Conservation (phyloP, 2,329 filamentous ascomycete species). For the Trichoderma koningii region DNA sequence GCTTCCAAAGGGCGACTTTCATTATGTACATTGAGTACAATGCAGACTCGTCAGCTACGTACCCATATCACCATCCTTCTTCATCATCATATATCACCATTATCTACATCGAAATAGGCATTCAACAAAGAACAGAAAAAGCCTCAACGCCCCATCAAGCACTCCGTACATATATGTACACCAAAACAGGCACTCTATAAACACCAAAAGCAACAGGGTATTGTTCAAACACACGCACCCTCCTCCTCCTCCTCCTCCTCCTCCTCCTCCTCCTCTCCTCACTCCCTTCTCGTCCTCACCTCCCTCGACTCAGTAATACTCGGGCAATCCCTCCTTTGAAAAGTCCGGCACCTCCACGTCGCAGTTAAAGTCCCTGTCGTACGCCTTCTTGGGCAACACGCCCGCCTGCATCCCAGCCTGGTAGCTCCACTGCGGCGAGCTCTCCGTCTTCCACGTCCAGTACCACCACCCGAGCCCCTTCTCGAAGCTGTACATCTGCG, state of each 20-base stretch:
- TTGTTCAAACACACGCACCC: not conserved
- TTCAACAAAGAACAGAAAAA: not conserved
- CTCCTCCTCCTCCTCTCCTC: not conserved
- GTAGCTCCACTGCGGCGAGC: slow-evolving; percentile 88
- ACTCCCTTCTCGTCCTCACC: not conserved
- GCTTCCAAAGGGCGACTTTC: too few relatives aligned
- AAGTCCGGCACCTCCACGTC: slow-evolving; percentile 58
- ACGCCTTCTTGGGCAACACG: slow-evolving; percentile 76
- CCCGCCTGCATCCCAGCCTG: slow-evolving; percentile 75
- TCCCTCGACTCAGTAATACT: slow-evolving; percentile 36
- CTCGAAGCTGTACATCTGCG: slow-evolving; percentile 94
- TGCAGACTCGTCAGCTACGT: too few relatives aligned
- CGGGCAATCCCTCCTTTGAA: slow-evolving; percentile 46
- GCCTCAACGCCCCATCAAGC: slow-evolving; percentile 5
- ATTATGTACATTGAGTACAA: not conserved
- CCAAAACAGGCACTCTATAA: slow-evolving; percentile 16
- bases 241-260: not conserved
- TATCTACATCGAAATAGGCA: not conserved
- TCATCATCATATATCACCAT: not conserved
- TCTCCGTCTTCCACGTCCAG: slow-evolving; percentile 97
- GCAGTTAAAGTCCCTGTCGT: slow-evolving; percentile 70
- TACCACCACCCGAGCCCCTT: slow-evolving; percentile 98
- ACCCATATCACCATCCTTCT: not conserved
- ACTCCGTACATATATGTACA: not conserved
- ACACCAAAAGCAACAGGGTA: slow-evolving; percentile 16